A percentile compares a stretch with the other conserved stretches of the same genome.
Conservation (phyloP, 176 grass and related monocot genomes). For the Rhynchospora pubera region DNA sequence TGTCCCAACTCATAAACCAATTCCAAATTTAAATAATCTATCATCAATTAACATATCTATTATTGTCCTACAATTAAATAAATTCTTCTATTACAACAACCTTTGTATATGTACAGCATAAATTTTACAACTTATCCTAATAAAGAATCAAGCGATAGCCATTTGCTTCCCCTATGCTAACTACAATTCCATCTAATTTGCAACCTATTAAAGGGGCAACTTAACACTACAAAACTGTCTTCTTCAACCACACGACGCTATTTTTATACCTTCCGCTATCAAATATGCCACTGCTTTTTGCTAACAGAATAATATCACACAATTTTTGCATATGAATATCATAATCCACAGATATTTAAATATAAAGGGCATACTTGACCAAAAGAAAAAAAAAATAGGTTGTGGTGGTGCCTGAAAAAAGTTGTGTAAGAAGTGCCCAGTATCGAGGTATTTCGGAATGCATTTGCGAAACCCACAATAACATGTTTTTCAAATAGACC, state of each 20-base stretch:
- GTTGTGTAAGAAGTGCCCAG: not conserved
- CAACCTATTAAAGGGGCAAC: slow-evolving; percentile 4
- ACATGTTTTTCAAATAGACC: not conserved
- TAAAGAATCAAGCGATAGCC: slow-evolving; percentile 28
- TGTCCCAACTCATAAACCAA: not conserved
- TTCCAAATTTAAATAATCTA: not conserved
- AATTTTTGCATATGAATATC: not conserved
- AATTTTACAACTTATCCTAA: slow-evolving; percentile 12
- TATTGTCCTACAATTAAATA: not conserved
- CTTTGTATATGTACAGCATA: slow-evolving; percentile 19
- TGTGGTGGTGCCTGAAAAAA: not conserved
- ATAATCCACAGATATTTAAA: not conserved
- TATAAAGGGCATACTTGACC: slow-evolving; percentile 5
- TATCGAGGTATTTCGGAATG: not conserved
- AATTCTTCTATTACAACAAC: not conserved
- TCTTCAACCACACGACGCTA: not conserved
- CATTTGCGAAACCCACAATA: not conserved
- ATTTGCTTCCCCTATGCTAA: slow-evolving; percentile 3
- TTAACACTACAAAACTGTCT: not conserved
- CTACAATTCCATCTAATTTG: slow-evolving; percentile 1
- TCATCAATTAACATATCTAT: not conserved
- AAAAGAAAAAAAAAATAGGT: not conserved
- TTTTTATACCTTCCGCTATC: not conserved
- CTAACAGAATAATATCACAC: not conserved
- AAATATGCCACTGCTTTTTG: not conserved